These are phyloP conservation scores for Dothideomycetes sp. DNA, from an alignment of 2,329 filamentous ascomycete species.

Conservation along the genomic window DNA sequence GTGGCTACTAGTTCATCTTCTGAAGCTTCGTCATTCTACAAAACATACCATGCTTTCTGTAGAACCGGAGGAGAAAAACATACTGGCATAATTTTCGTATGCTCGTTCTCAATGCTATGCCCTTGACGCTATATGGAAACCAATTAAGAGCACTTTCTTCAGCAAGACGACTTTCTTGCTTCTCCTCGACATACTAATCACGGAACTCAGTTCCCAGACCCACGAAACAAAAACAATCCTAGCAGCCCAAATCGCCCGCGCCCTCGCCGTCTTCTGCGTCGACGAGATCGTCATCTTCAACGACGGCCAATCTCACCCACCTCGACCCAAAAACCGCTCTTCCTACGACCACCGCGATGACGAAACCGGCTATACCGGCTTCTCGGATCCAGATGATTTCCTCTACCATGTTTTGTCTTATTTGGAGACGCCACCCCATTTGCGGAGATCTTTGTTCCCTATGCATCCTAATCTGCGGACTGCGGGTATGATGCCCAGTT, in stretches of 20 bases:
- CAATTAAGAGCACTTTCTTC: no score
- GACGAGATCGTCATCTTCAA: constrained; percentile 79
- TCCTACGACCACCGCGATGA: constrained; percentile 28
- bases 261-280: constrained; percentile 70
- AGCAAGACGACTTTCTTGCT: not conserved
- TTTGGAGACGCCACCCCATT: constrained; percentile 73
- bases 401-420: constrained; percentile 69
- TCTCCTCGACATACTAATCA: constrained; percentile 2
- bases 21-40: no score
- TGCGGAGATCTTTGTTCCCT: constrained; percentile 64
- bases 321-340: constrained; percentile 12
- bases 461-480: constrained; percentile 66
- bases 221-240: constrained; percentile 65
- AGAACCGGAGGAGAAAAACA: no score
- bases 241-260: constrained; percentile 67
- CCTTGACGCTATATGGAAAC: no score
- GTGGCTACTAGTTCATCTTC: constrained; percentile 14
- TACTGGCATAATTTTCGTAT: no score
- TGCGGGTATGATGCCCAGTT: constrained; percentile 61
- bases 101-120: constrained; percentile 1
- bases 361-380: constrained; percentile 49
- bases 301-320: constrained; percentile 42
- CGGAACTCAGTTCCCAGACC: constrained; percentile 50
- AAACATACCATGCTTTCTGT: no score
- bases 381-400: constrained; percentile 68